Evolutionary conservation across 352 stramenopile genomes (phyloP).

Genomic region (Pythium insidiosum): DNA sequence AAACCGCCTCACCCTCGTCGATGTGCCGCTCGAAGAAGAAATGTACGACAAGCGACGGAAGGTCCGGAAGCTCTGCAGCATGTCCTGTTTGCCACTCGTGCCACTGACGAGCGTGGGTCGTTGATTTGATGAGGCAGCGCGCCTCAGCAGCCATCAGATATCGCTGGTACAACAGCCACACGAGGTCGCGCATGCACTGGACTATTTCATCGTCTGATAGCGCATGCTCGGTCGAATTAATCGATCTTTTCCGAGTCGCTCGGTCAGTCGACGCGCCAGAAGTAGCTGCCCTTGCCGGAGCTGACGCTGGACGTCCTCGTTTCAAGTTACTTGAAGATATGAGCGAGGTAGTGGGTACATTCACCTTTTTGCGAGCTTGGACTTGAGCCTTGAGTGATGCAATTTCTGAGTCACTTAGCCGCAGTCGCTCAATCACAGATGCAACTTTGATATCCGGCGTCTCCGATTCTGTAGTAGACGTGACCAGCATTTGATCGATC

Average conservation of each 20-base stretch:
- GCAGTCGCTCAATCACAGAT: no score
- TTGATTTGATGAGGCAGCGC: constrained; percentile 3
- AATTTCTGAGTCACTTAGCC: constrained; percentile 28
- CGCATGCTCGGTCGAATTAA: constrained; percentile 1
- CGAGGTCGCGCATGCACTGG: constrained; percentile 19
- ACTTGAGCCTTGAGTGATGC: constrained; percentile 18
- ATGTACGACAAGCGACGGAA: constrained; percentile 30
- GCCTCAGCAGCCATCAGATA: constrained; percentile 48
- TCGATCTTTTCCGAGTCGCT: no score
- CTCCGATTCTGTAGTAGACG: no score
- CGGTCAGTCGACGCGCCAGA: no score
- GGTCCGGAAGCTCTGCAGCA: constrained; percentile 3
- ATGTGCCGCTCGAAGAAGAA: constrained; percentile 47
- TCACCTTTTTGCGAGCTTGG: constrained; percentile 25
- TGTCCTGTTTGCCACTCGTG: no score
- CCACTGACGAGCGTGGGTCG: no score
- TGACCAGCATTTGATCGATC: no score
- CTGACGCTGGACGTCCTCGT: no score
- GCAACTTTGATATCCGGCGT: no score
- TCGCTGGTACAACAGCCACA: constrained; percentile 49
- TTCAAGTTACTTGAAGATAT: no score
- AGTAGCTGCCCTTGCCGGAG: no score
- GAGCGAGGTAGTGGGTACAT: constrained; percentile 31
- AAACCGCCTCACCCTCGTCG: constrained; percentile 20
- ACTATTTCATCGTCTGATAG: constrained; percentile 2